Base-by-base conservation (phyloP, 2,329 filamentous ascomycete species). In the Botrytis byssoidea region DNA sequence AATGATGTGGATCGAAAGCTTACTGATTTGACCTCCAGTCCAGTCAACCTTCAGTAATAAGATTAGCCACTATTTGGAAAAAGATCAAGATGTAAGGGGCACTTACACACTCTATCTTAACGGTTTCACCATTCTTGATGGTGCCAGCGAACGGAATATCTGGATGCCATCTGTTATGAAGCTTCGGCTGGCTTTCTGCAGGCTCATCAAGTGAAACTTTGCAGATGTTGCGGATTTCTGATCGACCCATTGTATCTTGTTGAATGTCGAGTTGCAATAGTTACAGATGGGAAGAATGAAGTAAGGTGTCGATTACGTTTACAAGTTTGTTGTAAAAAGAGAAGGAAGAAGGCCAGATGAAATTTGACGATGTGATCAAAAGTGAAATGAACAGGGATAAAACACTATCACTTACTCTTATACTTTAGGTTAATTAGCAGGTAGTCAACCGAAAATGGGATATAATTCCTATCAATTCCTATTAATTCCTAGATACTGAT, bases 131-230 rank as follows among this genome's bases (percentile, higher is more conserved):
- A 79, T 95, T 90, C 78, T 92, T 90, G 79, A 98, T 94, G 1
- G 87, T 89, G 46, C 86, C 92, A 69, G 86, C 87, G 73, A 88
- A 89, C 0, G 95, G 95, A 70, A 97, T 91, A 77, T 97, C 94
- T 51, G 95, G 95, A 80, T 98, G 95, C 95, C 94, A 97, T 82
- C 94, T 88, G 80, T 98, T 98, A 83, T 95, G 93, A 16, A 95
- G 83, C 70, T 88, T 87, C 3, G 88, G 83, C 80, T 95, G 92
- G 76, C 93, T 88, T 51, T 86, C 85, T 8, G 92, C 92, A 48
- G 91, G 90, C 81, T 88, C 93, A 74, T 93, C 87, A 42, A 95
- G 84, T 79, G 91, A 90, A 61, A 95, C 91, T 81, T 91, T 92
- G 73, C 92, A 88, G 29, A 90, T 91, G 51, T 90, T 93, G 73